Percentiles rank a stretch among this genome's conserved stretches.
Evolutionary conservation across 495 filamentous ascomycete genomes (phyloP).

Genomic region (Tuber calosporum): DNA sequence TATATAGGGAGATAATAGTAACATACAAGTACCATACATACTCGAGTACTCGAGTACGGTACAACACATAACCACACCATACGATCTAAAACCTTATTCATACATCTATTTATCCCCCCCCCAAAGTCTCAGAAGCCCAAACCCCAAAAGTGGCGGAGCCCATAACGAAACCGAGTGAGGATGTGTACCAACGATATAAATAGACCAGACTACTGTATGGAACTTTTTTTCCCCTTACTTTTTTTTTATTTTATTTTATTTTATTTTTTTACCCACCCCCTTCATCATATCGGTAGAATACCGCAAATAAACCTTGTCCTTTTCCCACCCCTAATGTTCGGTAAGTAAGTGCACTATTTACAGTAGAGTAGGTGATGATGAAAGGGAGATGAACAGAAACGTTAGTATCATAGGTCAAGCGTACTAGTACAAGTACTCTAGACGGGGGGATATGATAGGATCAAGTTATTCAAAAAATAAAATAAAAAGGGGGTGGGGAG

Average conservation of each 20-base stretch:
- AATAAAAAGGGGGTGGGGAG: no score
- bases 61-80: neutral
- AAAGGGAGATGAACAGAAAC: no score
- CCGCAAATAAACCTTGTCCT: neutral
- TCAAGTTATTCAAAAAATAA: no score
- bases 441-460: neutral
- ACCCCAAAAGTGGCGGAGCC: neutral
- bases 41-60: no score
- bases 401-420: no score
- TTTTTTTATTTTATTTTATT: neutral
- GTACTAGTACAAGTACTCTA: no score
- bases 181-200: constrained; percentile 4
- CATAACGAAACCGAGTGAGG: neutral
- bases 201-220: neutral
- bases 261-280: neutral
- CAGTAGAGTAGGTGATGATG: neutral
- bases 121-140: neutral
- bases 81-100: neutral
- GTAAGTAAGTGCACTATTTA: neutral
- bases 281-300: neutral
- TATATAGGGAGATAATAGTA: neutral
- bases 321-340: neutral
- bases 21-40: no score
- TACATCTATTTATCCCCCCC: neutral
- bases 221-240: neutral